Percentiles rank a stretch among this genome's conserved stretches.
Evolutionary conservation across 2,329 filamentous ascomycete species (phyloP).

Genomic region (Colletotrichum lentis): DNA sequence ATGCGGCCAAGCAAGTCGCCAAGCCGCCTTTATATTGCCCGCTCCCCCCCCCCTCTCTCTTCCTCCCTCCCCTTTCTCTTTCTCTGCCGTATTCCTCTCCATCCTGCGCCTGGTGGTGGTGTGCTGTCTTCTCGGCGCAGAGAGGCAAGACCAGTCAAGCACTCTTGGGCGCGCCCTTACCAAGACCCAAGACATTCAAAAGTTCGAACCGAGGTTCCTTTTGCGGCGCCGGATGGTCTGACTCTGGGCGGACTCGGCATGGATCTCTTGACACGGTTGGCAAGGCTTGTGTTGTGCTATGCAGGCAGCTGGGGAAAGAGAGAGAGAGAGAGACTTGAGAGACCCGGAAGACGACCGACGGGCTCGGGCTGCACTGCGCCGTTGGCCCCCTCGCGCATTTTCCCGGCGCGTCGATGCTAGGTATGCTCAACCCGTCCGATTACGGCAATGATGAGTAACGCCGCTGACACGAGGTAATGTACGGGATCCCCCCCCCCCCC

Average conservation of each 20-base stretch:
- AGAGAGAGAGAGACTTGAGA: not conserved
- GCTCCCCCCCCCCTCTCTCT: not conserved
- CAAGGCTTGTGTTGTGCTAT: slow-evolving; percentile 22
- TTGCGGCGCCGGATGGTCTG: slow-evolving; percentile 6
- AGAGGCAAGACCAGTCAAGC: slow-evolving; percentile 30
- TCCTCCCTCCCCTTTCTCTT: not conserved
- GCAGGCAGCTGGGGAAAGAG: not conserved
- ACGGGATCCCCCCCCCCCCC: no score
- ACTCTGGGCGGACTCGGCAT: slow-evolving; percentile 25
- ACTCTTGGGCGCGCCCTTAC: slow-evolving; percentile 19
- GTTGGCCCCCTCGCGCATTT: not conserved
- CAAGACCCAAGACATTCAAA: slow-evolving; percentile 30
- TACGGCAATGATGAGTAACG: slow-evolving; percentile 17
- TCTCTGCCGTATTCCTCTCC: not conserved
- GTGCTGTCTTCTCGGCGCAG: slow-evolving; percentile 2
- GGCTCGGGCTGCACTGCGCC: not conserved
- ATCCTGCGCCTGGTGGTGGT: not conserved
- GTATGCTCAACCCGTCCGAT: not conserved
- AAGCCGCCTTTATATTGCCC: slow-evolving; percentile 24
- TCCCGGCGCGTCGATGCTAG: slow-evolving; percentile 6
- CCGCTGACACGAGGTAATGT: not conserved
- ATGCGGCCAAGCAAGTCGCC: slow-evolving; percentile 25
- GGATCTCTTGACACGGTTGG: slow-evolving; percentile 27
- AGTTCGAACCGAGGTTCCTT: slow-evolving; percentile 22
- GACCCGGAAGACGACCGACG: slow-evolving; percentile 11